Conservation (phyloP, 257 asterid genomes). For the Marsdenia floribunda region DNA sequence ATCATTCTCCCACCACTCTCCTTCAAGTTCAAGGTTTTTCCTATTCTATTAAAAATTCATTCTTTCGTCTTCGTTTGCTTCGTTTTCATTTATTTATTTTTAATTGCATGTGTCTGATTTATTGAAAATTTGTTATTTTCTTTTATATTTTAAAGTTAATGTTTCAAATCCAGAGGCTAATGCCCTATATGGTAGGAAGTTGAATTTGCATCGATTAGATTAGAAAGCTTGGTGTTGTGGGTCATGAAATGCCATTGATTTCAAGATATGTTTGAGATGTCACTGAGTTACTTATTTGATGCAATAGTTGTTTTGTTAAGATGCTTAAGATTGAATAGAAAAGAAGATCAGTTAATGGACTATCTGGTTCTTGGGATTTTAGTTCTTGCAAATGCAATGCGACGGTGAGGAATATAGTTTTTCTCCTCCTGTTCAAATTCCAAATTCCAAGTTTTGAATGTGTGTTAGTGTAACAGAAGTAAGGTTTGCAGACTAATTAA, state of each 20-base stretch:
- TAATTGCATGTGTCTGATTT: background rate
- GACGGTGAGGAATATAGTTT: background rate
- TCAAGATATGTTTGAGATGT: background rate
- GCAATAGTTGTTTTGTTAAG: background rate
- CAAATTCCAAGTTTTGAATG: too few relatives aligned
- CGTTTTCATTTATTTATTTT: background rate
- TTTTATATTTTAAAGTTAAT: background rate
- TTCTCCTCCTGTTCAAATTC: background rate
- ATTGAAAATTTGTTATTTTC: background rate
- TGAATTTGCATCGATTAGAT: background rate
- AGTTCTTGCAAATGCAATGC: background rate
- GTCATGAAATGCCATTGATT: background rate
- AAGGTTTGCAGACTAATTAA: background rate
- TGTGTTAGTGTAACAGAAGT: background rate
- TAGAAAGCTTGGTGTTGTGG: background rate
- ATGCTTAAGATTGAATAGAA: background rate
- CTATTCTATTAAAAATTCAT: background rate
- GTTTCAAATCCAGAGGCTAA: background rate
- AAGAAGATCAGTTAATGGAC: background rate
- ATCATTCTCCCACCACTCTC: constrained; percentile 97
- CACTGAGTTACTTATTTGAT: background rate
- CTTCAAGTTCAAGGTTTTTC: constrained; percentile 79
- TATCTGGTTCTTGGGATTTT: background rate
- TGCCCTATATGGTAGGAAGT: background rate
- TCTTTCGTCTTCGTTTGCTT: background rate